phyloP scores from a whole-genome alignment of 1,284 basidiomycete species.

The Sporisorium graminicola region DNA sequence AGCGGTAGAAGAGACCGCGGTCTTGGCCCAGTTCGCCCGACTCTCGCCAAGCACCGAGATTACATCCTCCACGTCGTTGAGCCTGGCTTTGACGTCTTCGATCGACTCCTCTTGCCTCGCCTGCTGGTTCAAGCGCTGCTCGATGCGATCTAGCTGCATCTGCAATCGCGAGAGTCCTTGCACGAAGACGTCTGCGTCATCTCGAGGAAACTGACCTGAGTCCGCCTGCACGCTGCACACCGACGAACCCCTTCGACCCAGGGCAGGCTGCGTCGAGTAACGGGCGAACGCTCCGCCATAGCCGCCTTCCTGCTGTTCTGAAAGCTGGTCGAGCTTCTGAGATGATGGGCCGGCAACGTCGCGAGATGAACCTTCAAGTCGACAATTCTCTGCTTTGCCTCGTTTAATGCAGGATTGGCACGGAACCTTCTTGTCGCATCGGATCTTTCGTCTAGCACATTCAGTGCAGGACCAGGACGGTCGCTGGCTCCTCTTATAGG shows the following conservation, averaged over 20 bases:
- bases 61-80: conserved; percentile 42
- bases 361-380: conserved; percentile 30
- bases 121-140: conserved; percentile 22
- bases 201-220: neutral
- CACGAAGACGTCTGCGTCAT: conserved; percentile 18
- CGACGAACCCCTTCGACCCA: conserved; percentile 18
- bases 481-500: conserved; percentile 48
- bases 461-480: conserved; percentile 60
- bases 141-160: conserved; percentile 44
- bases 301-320: conserved; percentile 15
- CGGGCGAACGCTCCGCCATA: neutral
- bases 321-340: conserved; percentile 6
- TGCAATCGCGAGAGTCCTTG: conserved; percentile 29
- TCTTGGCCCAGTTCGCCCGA: conserved; percentile 20
- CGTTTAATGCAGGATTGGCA: conserved; percentile 57
- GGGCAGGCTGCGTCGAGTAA: conserved; percentile 3
- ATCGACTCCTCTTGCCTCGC: conserved; percentile 21
- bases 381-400: conserved; percentile 42
- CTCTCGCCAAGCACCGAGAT: conserved; percentile 40
- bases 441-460: conserved; percentile 54
- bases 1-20: neutral
- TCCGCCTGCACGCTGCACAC: conserved; percentile 4
- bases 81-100: conserved; percentile 39
- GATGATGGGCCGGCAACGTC: conserved; percentile 20
- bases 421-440: conserved; percentile 58